Conservation (phyloP, 441 rosid genomes). For the Iberis amara region DNA sequence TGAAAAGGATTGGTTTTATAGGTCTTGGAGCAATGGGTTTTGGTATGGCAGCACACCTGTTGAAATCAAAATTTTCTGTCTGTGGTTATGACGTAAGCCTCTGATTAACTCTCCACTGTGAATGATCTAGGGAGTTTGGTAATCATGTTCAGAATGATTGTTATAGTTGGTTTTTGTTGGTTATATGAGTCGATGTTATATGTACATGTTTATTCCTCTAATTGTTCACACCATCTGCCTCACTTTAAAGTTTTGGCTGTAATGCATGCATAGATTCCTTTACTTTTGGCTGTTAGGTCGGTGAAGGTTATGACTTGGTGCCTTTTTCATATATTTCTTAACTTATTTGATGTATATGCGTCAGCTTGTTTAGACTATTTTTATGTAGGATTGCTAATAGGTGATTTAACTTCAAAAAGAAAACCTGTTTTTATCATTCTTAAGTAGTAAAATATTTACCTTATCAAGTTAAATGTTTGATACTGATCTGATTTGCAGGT, state of each 20-base stretch:
- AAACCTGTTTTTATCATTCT: too few relatives aligned
- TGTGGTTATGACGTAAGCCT: conserved; percentile 78
- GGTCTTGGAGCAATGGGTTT: conserved; percentile 99
- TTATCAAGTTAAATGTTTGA: conserved; percentile 10
- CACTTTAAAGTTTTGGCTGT: too few relatives aligned
- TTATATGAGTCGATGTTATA: conserved; percentile 8
- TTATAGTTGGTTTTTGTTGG: neutral
- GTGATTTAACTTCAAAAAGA: too few relatives aligned
- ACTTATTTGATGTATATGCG: too few relatives aligned
- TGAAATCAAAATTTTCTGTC: conserved; percentile 61
- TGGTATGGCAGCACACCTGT: conserved; percentile 88
- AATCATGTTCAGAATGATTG: conserved; percentile 19
- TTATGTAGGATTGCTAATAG: too few relatives aligned
- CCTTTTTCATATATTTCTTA: too few relatives aligned
- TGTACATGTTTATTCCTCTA: neutral
- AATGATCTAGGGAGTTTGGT: conserved; percentile 7
- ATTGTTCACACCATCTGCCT: too few relatives aligned
- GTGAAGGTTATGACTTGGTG: too few relatives aligned
- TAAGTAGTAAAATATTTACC: neutral
- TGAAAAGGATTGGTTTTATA: conserved; percentile 70
- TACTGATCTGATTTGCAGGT: conserved; percentile 50
- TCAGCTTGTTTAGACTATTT: neutral
- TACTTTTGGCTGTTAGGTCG: too few relatives aligned
- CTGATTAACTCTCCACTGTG: conserved; percentile 14
- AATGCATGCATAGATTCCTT: too few relatives aligned